phyloP scores from a whole-genome alignment of 1,284 basidiomycete species.

The Psilocybe mexicana region DNA sequence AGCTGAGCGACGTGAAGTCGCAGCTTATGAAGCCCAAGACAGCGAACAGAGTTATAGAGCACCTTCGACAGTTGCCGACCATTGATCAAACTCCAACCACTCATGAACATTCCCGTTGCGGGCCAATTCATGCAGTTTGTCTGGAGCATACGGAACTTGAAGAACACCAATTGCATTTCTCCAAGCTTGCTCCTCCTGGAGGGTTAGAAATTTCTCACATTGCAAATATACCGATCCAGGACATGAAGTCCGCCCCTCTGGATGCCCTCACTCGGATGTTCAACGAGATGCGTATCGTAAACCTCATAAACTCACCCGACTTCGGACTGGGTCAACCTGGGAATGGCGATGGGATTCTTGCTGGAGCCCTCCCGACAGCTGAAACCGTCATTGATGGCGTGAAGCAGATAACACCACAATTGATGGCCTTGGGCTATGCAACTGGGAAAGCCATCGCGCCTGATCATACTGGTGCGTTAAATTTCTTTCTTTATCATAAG shows the following conservation, averaged over 20 bases:
- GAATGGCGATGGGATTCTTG: conserved; percentile 54
- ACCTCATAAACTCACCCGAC: conserved; percentile 53
- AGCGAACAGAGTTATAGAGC: conserved; percentile 68
- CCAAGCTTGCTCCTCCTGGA: conserved; percentile 31
- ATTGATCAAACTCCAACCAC: conserved; percentile 31
- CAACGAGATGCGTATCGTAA: conserved; percentile 57
- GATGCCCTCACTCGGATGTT: conserved; percentile 51
- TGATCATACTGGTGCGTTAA: conserved; percentile 57
- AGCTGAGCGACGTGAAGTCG: conserved; percentile 68
- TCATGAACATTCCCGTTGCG: conserved; percentile 27
- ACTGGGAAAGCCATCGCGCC: conserved; percentile 67
- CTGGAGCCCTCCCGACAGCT: conserved; percentile 73
- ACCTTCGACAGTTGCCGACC: conserved; percentile 56
- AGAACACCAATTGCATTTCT: conserved; percentile 56
- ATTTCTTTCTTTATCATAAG: background rate
- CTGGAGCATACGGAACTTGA: conserved; percentile 62
- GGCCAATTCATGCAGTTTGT: conserved; percentile 77
- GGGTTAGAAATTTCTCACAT: conserved; percentile 6
- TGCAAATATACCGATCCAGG: conserved; percentile 28
- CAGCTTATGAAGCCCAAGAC: conserved; percentile 65
- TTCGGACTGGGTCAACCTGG: conserved; percentile 56
- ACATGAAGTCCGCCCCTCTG: conserved; percentile 49
- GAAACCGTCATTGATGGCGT: conserved; percentile 69
- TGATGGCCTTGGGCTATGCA: conserved; percentile 76
- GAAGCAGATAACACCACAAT: conserved; percentile 68